Conservation (phyloP, 345 rosid genomes). For the Angophora floribunda region DNA sequence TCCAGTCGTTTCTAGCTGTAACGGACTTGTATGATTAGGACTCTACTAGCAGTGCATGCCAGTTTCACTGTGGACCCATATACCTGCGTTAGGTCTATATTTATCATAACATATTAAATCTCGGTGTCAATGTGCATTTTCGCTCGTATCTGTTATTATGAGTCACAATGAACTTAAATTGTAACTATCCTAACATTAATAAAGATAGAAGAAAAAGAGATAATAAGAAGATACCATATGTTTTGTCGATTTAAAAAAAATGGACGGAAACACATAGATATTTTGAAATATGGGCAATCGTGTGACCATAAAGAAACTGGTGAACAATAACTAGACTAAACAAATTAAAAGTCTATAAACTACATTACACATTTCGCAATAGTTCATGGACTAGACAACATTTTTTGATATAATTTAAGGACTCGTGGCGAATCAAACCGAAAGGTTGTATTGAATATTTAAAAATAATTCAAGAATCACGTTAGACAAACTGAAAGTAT, state of each 20-base stretch:
- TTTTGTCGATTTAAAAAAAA: not conserved
- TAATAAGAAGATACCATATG: not conserved
- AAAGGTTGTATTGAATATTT: not conserved
- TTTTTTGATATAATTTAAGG: not conserved
- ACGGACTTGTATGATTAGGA: not conserved
- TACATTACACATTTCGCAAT: not conserved
- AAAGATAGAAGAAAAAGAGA: not conserved
- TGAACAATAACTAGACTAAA: not conserved
- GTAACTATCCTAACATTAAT: not conserved
- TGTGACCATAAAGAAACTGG: not conserved
- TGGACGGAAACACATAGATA: not conserved
- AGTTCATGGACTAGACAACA: fast-evolving
- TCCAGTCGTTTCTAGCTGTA: not conserved
- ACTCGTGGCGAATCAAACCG: no score
- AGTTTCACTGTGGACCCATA: not conserved
- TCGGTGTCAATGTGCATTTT: not conserved
- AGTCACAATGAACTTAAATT: not conserved
- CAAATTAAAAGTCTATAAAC: not conserved
- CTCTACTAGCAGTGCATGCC: not conserved
- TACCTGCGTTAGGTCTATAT: not conserved
- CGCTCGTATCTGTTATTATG: not conserved
- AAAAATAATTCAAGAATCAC: not conserved
- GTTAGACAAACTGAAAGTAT: no score
- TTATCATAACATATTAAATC: not conserved
- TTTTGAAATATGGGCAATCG: not conserved